These are phyloP conservation scores for Metarhizium brunneum DNA, from an alignment of 2,329 filamentous ascomycete species.

Conservation along the genomic window DNA sequence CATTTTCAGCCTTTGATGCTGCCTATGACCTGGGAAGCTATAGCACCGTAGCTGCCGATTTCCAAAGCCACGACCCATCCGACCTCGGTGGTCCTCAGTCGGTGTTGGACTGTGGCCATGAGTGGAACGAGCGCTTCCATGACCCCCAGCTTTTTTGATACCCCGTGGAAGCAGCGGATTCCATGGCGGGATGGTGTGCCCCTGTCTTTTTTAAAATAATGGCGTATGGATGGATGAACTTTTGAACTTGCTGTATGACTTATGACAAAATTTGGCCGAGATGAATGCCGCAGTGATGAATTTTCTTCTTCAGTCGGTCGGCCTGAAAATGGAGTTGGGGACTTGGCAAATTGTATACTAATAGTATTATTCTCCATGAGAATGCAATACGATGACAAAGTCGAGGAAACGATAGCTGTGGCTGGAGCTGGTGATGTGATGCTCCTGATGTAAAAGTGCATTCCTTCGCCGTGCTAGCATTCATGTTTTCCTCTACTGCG, in stretches of 20 bases:
- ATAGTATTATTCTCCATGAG: not conserved
- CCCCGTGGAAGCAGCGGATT: slow-evolving; percentile 6
- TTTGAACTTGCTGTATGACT: slow-evolving; percentile 15
- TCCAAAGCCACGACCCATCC: slow-evolving; percentile 16
- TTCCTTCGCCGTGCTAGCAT: too few relatives aligned
- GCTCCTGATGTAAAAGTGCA: not conserved
- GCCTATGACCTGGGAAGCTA: slow-evolving; percentile 31
- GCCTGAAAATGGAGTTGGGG: not conserved
- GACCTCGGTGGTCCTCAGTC: slow-evolving; percentile 16
- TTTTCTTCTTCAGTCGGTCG: not conserved
- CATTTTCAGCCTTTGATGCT: slow-evolving; percentile 31
- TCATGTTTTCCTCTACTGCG: too few relatives aligned
- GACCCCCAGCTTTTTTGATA: slow-evolving; percentile 22
- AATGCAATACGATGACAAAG: not conserved
- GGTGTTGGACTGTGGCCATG: slow-evolving; percentile 16
- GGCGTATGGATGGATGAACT: slow-evolving; percentile 3
- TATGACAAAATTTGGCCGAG: slow-evolving; percentile 13
- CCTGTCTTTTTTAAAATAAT: slow-evolving; percentile 2
- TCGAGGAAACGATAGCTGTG: not conserved
- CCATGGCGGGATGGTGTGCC: not conserved
- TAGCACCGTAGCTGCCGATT: slow-evolving; percentile 18
- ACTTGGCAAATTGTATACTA: slow-evolving; percentile 3
- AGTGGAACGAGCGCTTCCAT: slow-evolving; percentile 22
- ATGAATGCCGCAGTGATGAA: not conserved
- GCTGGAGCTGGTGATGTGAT: not conserved